phyloP scores from a whole-genome alignment of 1,284 basidiomycete genomes.

The Pascua sp. region DNA sequence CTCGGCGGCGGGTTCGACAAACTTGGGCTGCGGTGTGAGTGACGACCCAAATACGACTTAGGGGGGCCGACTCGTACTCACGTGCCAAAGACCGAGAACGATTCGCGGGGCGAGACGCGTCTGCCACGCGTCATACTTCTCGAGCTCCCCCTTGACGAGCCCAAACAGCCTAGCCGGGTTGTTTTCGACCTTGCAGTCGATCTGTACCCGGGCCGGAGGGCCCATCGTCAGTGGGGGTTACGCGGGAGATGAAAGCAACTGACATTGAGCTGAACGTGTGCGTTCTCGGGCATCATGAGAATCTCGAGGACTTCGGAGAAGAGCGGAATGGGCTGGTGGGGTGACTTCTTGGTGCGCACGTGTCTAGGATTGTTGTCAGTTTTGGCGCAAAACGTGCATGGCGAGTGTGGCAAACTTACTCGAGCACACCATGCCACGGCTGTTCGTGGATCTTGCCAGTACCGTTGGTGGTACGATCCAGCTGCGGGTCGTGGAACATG shows the following conservation, averaged over 20 bases:
- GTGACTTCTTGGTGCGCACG: slow-evolving; percentile 74
- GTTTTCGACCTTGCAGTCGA: slow-evolving; percentile 75
- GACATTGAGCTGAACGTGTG: slow-evolving; percentile 77
- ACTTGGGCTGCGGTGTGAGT: slow-evolving; percentile 58
- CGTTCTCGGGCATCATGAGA: slow-evolving; percentile 62
- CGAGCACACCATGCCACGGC: slow-evolving; percentile 50
- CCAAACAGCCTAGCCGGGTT: slow-evolving; percentile 81
- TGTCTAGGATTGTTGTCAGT: slow-evolving; percentile 48
- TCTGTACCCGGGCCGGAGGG: slow-evolving; percentile 54
- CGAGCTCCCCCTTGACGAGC: slow-evolving; percentile 74
- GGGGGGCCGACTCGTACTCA: too few relatives aligned
- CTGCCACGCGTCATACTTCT: slow-evolving; percentile 70
- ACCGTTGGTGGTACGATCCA: slow-evolving; percentile 58
- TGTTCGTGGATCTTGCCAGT: slow-evolving; percentile 54
- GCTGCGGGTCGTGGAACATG: slow-evolving; percentile 89
- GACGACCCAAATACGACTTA: too few relatives aligned
- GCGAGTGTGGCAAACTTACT: slow-evolving; percentile 29
- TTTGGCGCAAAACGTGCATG: too few relatives aligned
- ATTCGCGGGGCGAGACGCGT: slow-evolving; percentile 81
- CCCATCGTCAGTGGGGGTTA: slow-evolving; percentile 66
- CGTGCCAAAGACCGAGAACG: slow-evolving; percentile 64
- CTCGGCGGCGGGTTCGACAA: slow-evolving; percentile 70
- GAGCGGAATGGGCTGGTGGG: slow-evolving; percentile 80
- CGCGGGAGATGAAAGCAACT: slow-evolving; percentile 68
- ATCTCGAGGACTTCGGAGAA: slow-evolving; percentile 77